Percentiles rank a stretch among this genome's conserved stretches.
Conservation (phyloP, 805 yeast species). For the Wickerhamiella brachini region DNA sequence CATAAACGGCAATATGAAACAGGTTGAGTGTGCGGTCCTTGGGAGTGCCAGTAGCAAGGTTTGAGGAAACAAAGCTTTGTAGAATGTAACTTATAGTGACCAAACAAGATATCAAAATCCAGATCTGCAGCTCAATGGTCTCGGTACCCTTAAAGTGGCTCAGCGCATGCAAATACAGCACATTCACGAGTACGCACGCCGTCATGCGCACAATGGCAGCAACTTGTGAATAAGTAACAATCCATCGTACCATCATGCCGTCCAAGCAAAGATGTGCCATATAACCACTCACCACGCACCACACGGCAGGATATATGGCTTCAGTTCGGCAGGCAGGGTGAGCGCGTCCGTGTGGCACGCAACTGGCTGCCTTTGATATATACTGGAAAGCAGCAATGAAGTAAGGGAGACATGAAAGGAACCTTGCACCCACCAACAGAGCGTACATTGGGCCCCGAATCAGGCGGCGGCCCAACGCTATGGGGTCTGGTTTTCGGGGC, state of each 20-base stretch:
- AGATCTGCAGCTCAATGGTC: slow-evolving; percentile 67
- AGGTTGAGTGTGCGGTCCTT: slow-evolving; percentile 60
- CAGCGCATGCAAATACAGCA: slow-evolving; percentile 55
- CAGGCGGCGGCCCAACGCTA: slow-evolving; percentile 10
- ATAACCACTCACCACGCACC: slow-evolving; percentile 85
- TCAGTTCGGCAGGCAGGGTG: slow-evolving; percentile 11
- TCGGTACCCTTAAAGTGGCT: slow-evolving; percentile 53
- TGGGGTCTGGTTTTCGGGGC: slow-evolving; percentile 10
- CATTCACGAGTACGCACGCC: slow-evolving; percentile 62
- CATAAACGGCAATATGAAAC: slow-evolving; percentile 82
- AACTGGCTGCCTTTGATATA: slow-evolving; percentile 22
- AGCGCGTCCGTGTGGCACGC: not conserved
- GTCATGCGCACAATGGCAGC: slow-evolving; percentile 83
- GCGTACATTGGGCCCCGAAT: slow-evolving; percentile 14
- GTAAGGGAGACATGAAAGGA: slow-evolving; percentile 60
- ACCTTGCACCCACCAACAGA: slow-evolving; percentile 23
- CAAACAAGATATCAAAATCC: slow-evolving; percentile 83
- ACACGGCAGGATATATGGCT: slow-evolving; percentile 29
- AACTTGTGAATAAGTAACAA: slow-evolving; percentile 72
- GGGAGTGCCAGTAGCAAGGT: slow-evolving; percentile 22
- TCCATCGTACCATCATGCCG: slow-evolving; percentile 83
- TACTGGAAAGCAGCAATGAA: slow-evolving; percentile 33
- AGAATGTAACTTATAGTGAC: slow-evolving; percentile 66
- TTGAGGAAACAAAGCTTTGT: slow-evolving; percentile 78
- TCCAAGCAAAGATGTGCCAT: slow-evolving; percentile 73